phyloP scores from a whole-genome alignment of 1,139 yeast species.

The Sporopachydermia cereana region DNA sequence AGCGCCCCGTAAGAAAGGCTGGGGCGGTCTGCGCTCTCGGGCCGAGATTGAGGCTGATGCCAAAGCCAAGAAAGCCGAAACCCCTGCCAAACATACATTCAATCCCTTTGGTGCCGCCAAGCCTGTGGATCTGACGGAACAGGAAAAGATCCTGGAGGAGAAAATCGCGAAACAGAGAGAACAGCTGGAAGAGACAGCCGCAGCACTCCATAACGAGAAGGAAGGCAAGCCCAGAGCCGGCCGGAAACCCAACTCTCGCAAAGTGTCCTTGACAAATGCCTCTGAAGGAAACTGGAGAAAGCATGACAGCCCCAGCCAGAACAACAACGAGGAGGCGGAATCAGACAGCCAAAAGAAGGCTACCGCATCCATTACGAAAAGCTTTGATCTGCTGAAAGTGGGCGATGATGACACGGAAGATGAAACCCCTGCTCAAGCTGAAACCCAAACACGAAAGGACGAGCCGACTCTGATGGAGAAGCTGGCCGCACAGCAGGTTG shows the following conservation, averaged over 20 bases:
- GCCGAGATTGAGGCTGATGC: slow-evolving; percentile 14
- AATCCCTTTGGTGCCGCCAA: slow-evolving; percentile 27
- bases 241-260: background rate
- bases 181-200: background rate
- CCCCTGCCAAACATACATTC: slow-evolving; percentile 9
- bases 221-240: background rate
- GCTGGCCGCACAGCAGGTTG: slow-evolving; percentile 24
- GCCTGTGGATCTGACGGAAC: slow-evolving; percentile 26
- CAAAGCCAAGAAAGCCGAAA: slow-evolving; percentile 9
- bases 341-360: background rate
- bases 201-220: background rate
- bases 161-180: background rate
- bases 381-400: slow-evolving; percentile 51
- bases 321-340: background rate
- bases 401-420: slow-evolving; percentile 55
- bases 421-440: slow-evolving; percentile 18
- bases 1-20: slow-evolving; percentile 10
- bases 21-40: slow-evolving; percentile 10
- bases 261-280: background rate
- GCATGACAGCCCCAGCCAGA: background rate
- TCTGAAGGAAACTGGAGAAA: background rate
- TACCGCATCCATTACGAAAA: slow-evolving; percentile 11
- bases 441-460: slow-evolving; percentile 28
- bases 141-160: background rate
- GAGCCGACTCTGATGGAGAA: slow-evolving; percentile 32